A percentile compares a stretch with the other conserved stretches of the same genome.
These are phyloP conservation scores for Agrocybe pediades DNA, from an alignment of 768 basidiomycete genomes.

Conservation along the genomic window DNA sequence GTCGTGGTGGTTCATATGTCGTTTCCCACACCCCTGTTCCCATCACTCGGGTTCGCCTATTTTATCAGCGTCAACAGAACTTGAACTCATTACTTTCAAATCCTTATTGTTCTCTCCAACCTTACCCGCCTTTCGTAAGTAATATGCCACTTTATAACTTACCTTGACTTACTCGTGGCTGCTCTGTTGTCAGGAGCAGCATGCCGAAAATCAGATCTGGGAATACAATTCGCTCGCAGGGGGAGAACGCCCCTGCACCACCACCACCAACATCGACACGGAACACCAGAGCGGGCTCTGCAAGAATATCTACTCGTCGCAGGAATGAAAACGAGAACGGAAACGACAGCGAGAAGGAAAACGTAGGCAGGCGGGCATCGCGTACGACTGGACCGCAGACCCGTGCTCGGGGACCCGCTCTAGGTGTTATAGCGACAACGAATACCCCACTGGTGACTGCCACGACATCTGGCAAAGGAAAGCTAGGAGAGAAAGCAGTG, in stretches of 20 bases:
- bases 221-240: neutral
- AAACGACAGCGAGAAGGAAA: slow-evolving; percentile 26
- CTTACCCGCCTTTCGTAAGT: neutral
- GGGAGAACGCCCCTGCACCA: slow-evolving; percentile 19
- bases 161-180: no score
- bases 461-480: neutral
- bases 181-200: neutral
- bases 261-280: slow-evolving; percentile 30
- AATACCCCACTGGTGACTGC: slow-evolving; percentile 4
- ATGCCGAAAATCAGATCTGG: neutral
- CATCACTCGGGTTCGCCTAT: neutral
- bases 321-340: slow-evolving; percentile 18
- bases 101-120: neutral
- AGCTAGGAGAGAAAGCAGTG: slow-evolving; percentile 4
- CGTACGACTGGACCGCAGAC: slow-evolving; percentile 16
- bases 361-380: neutral
- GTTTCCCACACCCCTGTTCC: neutral
- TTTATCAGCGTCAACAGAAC: neutral
- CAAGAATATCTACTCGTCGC: slow-evolving; percentile 9
- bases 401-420: slow-evolving; percentile 12
- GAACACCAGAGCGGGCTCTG: slow-evolving; percentile 21
- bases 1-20: neutral
- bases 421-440: slow-evolving; percentile 10
- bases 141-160: no score
- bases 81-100: neutral